phyloP scores from a whole-genome alignment of 495 filamentous ascomycete species.

The Lasiosphaeria ovina region DNA sequence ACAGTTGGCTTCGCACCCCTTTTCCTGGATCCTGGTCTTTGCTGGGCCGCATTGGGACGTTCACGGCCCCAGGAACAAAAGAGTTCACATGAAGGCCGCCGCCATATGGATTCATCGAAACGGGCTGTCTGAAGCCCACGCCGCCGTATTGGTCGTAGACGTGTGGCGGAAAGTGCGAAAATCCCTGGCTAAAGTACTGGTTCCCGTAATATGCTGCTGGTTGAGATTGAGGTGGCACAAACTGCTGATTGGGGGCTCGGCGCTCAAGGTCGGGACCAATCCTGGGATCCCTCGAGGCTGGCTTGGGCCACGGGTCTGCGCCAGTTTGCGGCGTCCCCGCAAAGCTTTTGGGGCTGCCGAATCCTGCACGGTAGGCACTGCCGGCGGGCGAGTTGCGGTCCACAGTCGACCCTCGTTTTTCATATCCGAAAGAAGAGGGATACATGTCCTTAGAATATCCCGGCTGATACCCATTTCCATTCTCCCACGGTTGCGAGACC shows the following conservation, averaged over 20 bases:
- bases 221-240: constrained; percentile 22
- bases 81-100: constrained; percentile 25
- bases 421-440: constrained; percentile 4
- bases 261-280: constrained; percentile 33
- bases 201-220: constrained; percentile 18
- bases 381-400: constrained; percentile 52
- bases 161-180: constrained; percentile 22
- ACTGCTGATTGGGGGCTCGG: constrained; percentile 26
- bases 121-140: constrained; percentile 28
- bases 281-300: constrained; percentile 36
- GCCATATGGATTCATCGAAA: constrained; percentile 34
- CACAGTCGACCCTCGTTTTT: constrained; percentile 20
- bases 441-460: constrained; percentile 16
- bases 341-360: constrained; percentile 60
- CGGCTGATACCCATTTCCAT: constrained; percentile 20
- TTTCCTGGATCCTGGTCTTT: constrained; percentile 66
- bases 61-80: constrained; percentile 22
- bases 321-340: constrained; percentile 48
- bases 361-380: constrained; percentile 49
- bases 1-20: constrained; percentile 64
- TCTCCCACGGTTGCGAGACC: constrained; percentile 38
- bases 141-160: constrained; percentile 38
- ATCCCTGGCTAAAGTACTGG: constrained; percentile 5
- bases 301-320: constrained; percentile 37
- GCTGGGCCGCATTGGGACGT: constrained; percentile 48